These are phyloP conservation scores for Diaporthe vaccinii DNA, from an alignment of 2,329 filamentous ascomycete species.

Conservation along the genomic window DNA sequence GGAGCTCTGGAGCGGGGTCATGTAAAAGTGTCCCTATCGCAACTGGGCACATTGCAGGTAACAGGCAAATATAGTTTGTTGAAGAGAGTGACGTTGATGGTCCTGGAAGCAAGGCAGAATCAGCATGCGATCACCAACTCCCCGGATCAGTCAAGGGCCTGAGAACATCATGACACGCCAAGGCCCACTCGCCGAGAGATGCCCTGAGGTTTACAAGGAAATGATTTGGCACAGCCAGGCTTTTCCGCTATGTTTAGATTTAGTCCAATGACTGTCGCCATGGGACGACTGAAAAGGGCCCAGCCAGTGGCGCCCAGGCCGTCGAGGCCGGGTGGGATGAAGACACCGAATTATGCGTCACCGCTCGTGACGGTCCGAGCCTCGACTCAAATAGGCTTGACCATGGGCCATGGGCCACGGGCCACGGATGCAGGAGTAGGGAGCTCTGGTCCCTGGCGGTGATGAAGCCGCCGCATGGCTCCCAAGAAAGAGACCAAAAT, in stretches of 20 bases:
- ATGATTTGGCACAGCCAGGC: neutral
- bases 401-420: neutral
- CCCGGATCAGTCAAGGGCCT: neutral
- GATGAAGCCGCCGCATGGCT: slow-evolving; percentile 14
- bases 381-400: neutral
- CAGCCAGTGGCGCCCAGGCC: slow-evolving; percentile 15
- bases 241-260: slow-evolving; percentile 16
- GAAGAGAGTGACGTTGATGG: neutral
- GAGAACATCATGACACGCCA: slow-evolving; percentile 22
- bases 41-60: slow-evolving; percentile 1
- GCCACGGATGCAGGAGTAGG: neutral
- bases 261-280: neutral
- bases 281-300: slow-evolving; percentile 14
- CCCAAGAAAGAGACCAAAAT: slow-evolving; percentile 12
- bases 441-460: neutral
- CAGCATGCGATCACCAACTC: neutral
- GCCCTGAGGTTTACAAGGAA: neutral
- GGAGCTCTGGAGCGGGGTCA: neutral
- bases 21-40: neutral
- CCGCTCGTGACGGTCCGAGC: neutral
- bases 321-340: neutral
- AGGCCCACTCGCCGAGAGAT: neutral
- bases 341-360: neutral
- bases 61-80: neutral
- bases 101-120: slow-evolving; percentile 10